A percentile compares a stretch with the other conserved stretches of the same genome.
These are phyloP conservation scores for Aphanomyces euteiches DNA, from an alignment of 352 stramenopile genomes.

Conservation along the genomic window DNA sequence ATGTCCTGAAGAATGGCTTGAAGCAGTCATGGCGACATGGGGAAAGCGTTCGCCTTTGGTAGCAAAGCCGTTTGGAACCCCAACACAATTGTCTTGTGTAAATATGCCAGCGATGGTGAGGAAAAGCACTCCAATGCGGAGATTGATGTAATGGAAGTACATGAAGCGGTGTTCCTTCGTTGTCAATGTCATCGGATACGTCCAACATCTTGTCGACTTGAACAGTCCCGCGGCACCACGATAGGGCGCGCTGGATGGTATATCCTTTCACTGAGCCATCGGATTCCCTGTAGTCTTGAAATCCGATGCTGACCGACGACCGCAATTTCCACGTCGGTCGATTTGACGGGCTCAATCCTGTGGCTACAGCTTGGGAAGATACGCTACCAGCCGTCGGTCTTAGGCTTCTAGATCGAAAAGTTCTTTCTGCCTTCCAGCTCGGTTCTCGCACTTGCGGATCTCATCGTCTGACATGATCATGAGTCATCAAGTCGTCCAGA, in stretches of 20 bases:
- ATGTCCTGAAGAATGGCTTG: background rate
- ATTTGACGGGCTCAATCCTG: no score
- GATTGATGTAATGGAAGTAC: background rate
- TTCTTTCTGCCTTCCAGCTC: no score
- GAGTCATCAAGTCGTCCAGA: no score
- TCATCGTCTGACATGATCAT: no score
- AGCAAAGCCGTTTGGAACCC: background rate
- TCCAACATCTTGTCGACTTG: background rate
- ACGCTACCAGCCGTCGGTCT: no score
- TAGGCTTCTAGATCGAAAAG: no score
- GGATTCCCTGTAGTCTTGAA: background rate
- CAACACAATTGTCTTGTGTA: background rate
- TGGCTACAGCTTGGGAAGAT: no score
- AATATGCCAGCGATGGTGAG: background rate
- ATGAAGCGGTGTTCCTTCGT: background rate
- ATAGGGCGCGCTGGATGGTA: background rate
- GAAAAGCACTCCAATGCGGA: background rate
- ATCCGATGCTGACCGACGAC: background rate
- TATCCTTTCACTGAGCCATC: background rate
- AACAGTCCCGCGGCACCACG: background rate
- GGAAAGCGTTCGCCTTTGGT: background rate
- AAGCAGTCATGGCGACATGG: background rate
- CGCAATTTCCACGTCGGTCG: background rate
- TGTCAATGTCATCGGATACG: background rate
- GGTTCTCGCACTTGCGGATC: no score